Evolutionary conservation across 495 filamentous ascomycete genomes (phyloP).

Genomic region (Niebla homalea): DNA sequence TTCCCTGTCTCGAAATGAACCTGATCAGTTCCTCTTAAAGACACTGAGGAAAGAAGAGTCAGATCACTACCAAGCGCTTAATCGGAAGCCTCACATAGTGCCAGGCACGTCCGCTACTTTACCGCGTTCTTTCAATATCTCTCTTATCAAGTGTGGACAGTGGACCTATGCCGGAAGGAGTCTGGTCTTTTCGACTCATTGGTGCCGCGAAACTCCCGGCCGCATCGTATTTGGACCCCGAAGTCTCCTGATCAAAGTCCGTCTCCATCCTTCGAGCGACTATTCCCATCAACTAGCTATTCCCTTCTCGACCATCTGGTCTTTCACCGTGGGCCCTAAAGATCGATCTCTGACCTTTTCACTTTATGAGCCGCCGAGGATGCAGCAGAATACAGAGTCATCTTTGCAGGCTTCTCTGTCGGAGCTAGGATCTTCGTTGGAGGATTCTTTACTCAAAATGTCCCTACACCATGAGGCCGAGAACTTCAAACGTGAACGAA

Average conservation of each 20-base stretch:
- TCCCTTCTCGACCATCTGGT: slow-evolving; percentile 23
- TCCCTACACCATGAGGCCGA: slow-evolving; percentile 3
- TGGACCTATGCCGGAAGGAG: slow-evolving; percentile 27
- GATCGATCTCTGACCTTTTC: slow-evolving; percentile 24
- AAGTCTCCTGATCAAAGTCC: slow-evolving; percentile 22
- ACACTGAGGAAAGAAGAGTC: slow-evolving; percentile 25
- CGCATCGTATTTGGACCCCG: slow-evolving; percentile 30
- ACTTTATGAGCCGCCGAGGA: slow-evolving; percentile 15
- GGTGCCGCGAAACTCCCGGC: slow-evolving; percentile 22
- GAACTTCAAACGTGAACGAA: slow-evolving; percentile 6
- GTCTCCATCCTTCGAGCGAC: neutral
- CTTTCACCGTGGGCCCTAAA: slow-evolving; percentile 23
- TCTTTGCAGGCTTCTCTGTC: too few relatives aligned
- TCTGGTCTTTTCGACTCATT: slow-evolving; percentile 34
- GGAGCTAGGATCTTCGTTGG: slow-evolving; percentile 5
- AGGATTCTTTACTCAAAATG: slow-evolving; percentile 8
- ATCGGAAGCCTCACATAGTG: slow-evolving; percentile 4
- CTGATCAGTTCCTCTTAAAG: slow-evolving; percentile 25
- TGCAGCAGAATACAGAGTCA: too few relatives aligned
- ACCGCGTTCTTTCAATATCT: slow-evolving; percentile 6
- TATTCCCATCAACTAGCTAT: slow-evolving; percentile 23
- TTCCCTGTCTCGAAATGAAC: slow-evolving; percentile 30
- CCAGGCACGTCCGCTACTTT: neutral
- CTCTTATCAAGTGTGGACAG: slow-evolving; percentile 34
- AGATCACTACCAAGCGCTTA: slow-evolving; percentile 5